phyloP scores from a whole-genome alignment of 768 basidiomycete species.

The Lanmaoa rubissima region DNA sequence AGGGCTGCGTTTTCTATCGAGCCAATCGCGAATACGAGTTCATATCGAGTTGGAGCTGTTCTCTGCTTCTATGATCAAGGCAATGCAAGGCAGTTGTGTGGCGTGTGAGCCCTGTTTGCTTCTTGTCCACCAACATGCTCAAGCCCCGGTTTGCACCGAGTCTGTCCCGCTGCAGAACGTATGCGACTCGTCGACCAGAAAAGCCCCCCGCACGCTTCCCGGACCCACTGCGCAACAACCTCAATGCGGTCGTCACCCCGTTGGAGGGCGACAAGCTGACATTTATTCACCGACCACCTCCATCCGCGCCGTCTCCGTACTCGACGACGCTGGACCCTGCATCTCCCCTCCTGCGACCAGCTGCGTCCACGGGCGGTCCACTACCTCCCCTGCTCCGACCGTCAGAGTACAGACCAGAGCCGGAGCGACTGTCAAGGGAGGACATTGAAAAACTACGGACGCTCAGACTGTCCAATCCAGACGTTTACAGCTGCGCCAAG shows the following conservation, averaged over 20 bases:
- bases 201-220: slow-evolving; percentile 52
- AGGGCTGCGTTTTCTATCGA: background rate
- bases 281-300: slow-evolving; percentile 85
- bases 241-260: slow-evolving; percentile 48
- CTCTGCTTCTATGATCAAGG: background rate
- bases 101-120: too few species aligned
- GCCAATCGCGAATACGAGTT: background rate
- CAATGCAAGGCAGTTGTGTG: background rate
- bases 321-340: slow-evolving; percentile 68
- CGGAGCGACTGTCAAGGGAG: slow-evolving; percentile 48
- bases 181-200: slow-evolving; percentile 41
- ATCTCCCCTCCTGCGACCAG: slow-evolving; percentile 64
- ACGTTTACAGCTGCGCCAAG: slow-evolving; percentile 55
- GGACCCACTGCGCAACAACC: slow-evolving; percentile 55
- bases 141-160: slow-evolving; percentile 14
- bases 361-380: slow-evolving; percentile 27
- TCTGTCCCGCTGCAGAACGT: slow-evolving; percentile 30
- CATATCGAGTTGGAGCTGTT: background rate
- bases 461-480: slow-evolving; percentile 58
- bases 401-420: slow-evolving; percentile 32
- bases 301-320: slow-evolving; percentile 67
- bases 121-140: slow-evolving; percentile 13
- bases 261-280: slow-evolving; percentile 59
- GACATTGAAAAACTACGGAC: slow-evolving; percentile 54
- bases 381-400: slow-evolving; percentile 52